Evolutionary conservation across 768 basidiomycete species (phyloP), one percentile per base, ranked within the genome.

Genomic region (Russula brevipes): DNA sequence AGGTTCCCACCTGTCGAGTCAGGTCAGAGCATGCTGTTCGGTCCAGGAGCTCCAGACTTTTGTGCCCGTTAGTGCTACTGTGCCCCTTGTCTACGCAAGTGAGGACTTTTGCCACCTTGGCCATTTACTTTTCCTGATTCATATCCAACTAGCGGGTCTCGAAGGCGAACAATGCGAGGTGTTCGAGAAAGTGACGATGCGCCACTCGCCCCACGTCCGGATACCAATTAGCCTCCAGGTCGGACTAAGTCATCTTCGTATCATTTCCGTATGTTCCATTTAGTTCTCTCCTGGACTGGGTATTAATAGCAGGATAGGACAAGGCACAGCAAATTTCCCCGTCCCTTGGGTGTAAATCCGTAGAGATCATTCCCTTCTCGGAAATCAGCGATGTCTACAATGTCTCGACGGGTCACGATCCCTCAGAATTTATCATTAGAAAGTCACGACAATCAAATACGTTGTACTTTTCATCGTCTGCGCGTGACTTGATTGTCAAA

Each of bases 331-430:
- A 83, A 8, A 82, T 94, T 49, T 88, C 86, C 4, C 82, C 87
- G 1, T 76, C 78, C 0, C 74, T 92, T 54, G 80, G 85, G 10
- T 89, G 89, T 74, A 85, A 85, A 75, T 85, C 89, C 2, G 89
- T 87, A 1, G 94, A 97, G 69, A 84, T 96, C 58, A 85, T 95
- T 58, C 81, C 84, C 6, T 74, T 94, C 31, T 75, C 81, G 4
- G 93, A 95, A 63, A 82, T 97, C 66, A 91, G 91, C 74, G 94
- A 97, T 68, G 83, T 91, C 1, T 89, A 92, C 74, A 89, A 88
- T 50, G 85, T 93, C 24, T 83, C 86, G 2, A 88, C 86, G 16
- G 88, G 89, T 7, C 82, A 85, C 16, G 89, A 93, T 56, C 78
- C 79, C n/a, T 71, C 86, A 59, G 89, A 94, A 70, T 94, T 94